These are phyloP conservation scores for Phlebiopsis flavidoalba DNA, from an alignment of 768 basidiomycete genomes.

Conservation along the genomic window DNA sequence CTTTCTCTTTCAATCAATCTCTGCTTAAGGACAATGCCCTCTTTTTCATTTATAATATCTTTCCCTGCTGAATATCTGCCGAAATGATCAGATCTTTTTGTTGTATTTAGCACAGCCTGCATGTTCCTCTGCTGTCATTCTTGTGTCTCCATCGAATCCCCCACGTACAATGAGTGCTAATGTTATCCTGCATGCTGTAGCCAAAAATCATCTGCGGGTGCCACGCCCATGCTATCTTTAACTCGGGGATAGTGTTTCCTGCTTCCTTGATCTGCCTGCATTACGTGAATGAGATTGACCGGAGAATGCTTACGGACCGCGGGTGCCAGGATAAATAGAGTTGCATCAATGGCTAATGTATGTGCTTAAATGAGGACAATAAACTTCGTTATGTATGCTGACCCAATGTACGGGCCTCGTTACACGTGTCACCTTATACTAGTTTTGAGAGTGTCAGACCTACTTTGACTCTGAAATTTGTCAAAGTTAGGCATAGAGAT, in stretches of 20 bases:
- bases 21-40: background rate
- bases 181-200: too few species aligned
- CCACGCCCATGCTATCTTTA: background rate
- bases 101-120: constrained; percentile 1
- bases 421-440: too few species aligned
- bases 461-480: too few species aligned
- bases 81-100: background rate
- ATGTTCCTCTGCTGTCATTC: background rate
- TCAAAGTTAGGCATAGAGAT: too few species aligned
- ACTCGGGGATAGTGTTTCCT: background rate
- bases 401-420: too few species aligned
- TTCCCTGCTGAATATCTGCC: background rate
- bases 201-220: background rate
- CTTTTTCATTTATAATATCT: background rate
- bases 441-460: too few species aligned
- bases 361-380: too few species aligned
- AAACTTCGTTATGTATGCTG: too few species aligned
- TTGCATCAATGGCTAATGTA: too few species aligned
- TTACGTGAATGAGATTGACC: background rate
- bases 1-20: background rate
- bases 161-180: background rate
- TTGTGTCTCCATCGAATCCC: background rate
- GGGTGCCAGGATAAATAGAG: background rate
- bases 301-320: background rate
- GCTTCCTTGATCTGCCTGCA: background rate